Base-by-base conservation (phyloP, 768 basidiomycete species). In the Serendipita sp. region DNA sequence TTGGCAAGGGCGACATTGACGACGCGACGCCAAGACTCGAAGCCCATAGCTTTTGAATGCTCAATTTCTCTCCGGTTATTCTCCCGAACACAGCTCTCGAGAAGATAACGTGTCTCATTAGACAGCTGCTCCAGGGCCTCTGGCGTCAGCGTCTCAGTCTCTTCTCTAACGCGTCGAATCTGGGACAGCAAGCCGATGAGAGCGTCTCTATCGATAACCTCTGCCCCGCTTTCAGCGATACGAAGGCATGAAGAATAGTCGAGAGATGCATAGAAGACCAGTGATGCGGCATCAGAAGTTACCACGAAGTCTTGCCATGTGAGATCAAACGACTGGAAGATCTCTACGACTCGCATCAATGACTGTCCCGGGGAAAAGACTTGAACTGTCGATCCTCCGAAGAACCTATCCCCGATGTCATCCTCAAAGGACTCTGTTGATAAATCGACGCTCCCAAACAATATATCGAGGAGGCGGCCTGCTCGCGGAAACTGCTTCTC, bases 1-100 rank as follows among this genome's bases (percentile, higher is more conserved):
- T 91, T 91, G 31, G 83, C 84, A 17, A 98, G 78, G 1, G 85
- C 82, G 70, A 91, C 83, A 74, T 95, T 90, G 61, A 98, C 77
- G 41, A 93, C 70, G 42, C 85, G 78, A 63, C 86, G 82, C 94
- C 94, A 97, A 0, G 93, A 79, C 64, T 87, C 84, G 69, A 90
- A 87, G 42, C 85, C 84, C 5, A 75, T 75, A 3, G 81, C 79
- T 24, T 84, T 77, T 13, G 91, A 86, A 69, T 85, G 79, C 2
- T 80, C 76, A 5, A 97, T 81, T 69, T 89, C 83, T 13, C 92
- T 82, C 20, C 88, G 83, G 70, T 92, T 86, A 67, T 97, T 97
- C 72, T 93, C 92, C 61, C 86, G 78, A 0, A 83, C 87, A 64
- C 91, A 88, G 62, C 88, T 89, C 70, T 88, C 84, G 65, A 96